Conservation (phyloP, 1,284 basidiomycete species). For the Sanghuangporus weigelae region DNA sequence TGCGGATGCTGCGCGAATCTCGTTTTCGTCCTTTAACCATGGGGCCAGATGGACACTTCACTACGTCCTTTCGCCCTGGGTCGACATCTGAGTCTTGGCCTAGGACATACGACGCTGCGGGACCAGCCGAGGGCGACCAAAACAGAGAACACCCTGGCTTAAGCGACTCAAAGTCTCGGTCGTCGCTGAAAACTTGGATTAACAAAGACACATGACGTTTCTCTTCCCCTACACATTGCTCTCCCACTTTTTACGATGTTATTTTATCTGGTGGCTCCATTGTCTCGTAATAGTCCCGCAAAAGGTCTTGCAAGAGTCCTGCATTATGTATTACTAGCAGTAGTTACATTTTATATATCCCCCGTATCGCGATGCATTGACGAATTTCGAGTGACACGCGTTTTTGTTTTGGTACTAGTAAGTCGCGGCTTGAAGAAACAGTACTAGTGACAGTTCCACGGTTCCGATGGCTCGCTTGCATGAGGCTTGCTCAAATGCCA, state of each 20-base stretch:
- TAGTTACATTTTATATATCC: not conserved
- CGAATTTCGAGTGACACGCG: not conserved
- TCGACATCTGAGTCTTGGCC: not conserved
- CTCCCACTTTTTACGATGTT: not conserved
- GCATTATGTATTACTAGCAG: conserved; percentile 12
- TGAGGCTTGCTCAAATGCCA: conserved; percentile 3
- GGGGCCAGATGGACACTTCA: conserved; percentile 8
- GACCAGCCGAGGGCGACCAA: not conserved
- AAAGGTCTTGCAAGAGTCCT: not conserved
- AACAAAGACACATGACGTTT: not conserved
- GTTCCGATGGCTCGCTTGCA: not conserved
- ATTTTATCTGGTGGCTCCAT: not conserved
- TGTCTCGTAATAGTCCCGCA: conserved; percentile 5
- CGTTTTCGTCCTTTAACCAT: conserved; percentile 55
- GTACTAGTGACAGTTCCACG: not conserved
- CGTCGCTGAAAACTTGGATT: conserved; percentile 17
- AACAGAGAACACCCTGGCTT: not conserved
- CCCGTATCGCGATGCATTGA: no score
- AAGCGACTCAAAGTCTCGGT: not conserved
- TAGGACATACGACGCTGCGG: not conserved
- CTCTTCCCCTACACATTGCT: not conserved
- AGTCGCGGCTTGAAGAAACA: not conserved
- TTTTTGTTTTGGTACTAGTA: no score
- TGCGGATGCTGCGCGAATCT: conserved; percentile 69
- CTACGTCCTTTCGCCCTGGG: not conserved